Base-by-base conservation (phyloP, 2,329 filamentous ascomycete species). In the Paramyrothecium sp. region DNA sequence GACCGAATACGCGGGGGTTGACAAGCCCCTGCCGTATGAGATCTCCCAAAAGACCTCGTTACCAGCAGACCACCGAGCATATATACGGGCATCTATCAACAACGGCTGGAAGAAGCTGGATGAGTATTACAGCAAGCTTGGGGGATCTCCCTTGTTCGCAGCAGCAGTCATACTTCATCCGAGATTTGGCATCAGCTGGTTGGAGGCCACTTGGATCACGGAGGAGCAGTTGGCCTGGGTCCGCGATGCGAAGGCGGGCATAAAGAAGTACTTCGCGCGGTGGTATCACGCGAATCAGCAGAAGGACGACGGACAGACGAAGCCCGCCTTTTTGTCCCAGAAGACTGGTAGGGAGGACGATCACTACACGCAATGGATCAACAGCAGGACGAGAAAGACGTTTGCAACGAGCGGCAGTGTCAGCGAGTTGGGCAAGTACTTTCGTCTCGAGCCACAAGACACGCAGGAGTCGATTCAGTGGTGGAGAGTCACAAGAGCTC, bases 71-170 rank as follows among this genome's bases (percentile, higher is more conserved):
- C n/a, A 48, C 13, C 46, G 46, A 19, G 46, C 46, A 13, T n/a
- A 20, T 20, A 48, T 48, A 13, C 16, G 46, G 46, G 46, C 17
- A 51, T 56, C 34, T 13, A 58, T 56, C 47, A 50, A 13, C 8
- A 50, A 13, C 20, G 48, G 20, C 20, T 50, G 48, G 53, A 55
- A 57, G 47, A 60, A 60, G 56, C 55, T 60, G 26, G 55, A 54
- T 16, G 38, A 60, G 17, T 58, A 58, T 7, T 57, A 60, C 49
- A 56, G 22, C 17, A 22, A 51, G 17, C 56, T 58, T 60, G n/a
- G n/a, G n/a, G n/a, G n/a, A n/a, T n/a, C n/a, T n/a, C n/a, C n/a
- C n/a, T n/a, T n/a, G n/a, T n/a, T 60, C 55, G 51, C 46, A 13
- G 55, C 55, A 8, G 54, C 51, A 41, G 13, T 57, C 50, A 38